Conservation (phyloP, 1,139 yeast genomes). For the Nakaseomyces uthaithaninus region DNA sequence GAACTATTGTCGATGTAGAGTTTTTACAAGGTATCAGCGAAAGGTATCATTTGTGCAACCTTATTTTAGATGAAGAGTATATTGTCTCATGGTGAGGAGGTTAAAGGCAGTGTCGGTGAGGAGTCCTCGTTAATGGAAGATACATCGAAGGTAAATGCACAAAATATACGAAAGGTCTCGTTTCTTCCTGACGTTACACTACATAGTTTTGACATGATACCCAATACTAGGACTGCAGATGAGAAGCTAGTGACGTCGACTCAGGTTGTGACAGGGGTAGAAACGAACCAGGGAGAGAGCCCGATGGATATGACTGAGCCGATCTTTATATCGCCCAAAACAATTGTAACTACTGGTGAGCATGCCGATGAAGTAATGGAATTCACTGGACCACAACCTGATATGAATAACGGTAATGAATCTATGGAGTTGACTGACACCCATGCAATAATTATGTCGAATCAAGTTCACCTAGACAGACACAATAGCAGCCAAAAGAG, state of each 20-base stretch:
- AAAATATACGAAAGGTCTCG: slow-evolving; percentile 45
- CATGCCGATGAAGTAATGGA: slow-evolving; percentile 17
- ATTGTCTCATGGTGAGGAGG: background rate
- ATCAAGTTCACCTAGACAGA: slow-evolving; percentile 16
- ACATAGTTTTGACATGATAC: slow-evolving; percentile 52
- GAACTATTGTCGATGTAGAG: too few species aligned
- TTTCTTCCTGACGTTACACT: slow-evolving; percentile 72
- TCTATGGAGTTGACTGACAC: slow-evolving; percentile 5
- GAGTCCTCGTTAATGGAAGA: too few species aligned
- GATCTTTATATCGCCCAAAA: background rate
- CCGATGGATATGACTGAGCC: slow-evolving; percentile 3
- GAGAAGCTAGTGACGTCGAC: slow-evolving; percentile 16
- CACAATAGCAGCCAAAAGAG: slow-evolving; percentile 1
- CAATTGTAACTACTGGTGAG: background rate
- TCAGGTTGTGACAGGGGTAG: background rate
- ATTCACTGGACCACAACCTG: slow-evolving; percentile 13
- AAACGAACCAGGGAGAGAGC: background rate
- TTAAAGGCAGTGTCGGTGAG: background rate
- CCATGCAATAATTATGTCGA: slow-evolving; percentile 7
- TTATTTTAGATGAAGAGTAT: background rate
- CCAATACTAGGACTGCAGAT: slow-evolving; percentile 22
- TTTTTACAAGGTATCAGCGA: too few species aligned
- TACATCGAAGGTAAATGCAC: too few species aligned
- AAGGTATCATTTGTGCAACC: too few species aligned
- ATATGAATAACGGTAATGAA: background rate